Percentiles rank a stretch among this genome's conserved stretches.
These are phyloP conservation scores for Chlamydomonas eustigma DNA, from an alignment of 139 green algal species.

Conservation along the genomic window DNA sequence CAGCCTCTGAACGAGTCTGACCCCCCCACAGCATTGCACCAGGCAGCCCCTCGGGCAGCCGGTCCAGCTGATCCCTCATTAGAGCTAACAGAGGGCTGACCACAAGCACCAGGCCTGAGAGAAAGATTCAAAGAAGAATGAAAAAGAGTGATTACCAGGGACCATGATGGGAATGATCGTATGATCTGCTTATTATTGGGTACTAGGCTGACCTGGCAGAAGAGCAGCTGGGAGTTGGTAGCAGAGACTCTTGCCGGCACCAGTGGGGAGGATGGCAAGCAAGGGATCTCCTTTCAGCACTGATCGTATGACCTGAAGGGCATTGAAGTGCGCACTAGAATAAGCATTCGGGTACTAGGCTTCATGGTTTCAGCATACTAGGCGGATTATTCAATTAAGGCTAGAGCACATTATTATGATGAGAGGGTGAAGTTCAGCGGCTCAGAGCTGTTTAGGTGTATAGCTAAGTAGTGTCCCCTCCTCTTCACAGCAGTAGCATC, in stretches of 20 bases:
- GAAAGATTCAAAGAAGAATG: no score
- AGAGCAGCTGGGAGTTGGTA: constrained; percentile 89
- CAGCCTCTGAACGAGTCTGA: constrained; percentile 39
- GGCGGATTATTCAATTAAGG: no score
- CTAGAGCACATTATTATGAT: no score
- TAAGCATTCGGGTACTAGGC: no score
- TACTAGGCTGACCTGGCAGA: constrained; percentile 45
- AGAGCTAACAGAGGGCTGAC: constrained; percentile 88
- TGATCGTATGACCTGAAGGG: neutral
- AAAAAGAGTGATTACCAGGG: no score
- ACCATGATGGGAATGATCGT: no score
- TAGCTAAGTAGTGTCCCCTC: no score
- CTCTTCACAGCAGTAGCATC: no score
- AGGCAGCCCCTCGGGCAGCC: constrained; percentile 65
- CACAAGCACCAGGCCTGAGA: constrained; percentile 68
- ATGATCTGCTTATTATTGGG: no score
- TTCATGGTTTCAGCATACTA: no score
- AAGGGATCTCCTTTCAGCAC: constrained; percentile 65
- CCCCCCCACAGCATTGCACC: constrained; percentile 69
- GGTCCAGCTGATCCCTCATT: constrained; percentile 85
- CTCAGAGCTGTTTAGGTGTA: no score
- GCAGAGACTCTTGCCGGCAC: constrained; percentile 85
- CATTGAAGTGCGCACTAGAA: neutral
- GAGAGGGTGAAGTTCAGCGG: no score
- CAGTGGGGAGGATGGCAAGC: constrained; percentile 87